Conservation (phyloP, 2,329 filamentous ascomycete species). For the Colletotrichum sp. region DNA sequence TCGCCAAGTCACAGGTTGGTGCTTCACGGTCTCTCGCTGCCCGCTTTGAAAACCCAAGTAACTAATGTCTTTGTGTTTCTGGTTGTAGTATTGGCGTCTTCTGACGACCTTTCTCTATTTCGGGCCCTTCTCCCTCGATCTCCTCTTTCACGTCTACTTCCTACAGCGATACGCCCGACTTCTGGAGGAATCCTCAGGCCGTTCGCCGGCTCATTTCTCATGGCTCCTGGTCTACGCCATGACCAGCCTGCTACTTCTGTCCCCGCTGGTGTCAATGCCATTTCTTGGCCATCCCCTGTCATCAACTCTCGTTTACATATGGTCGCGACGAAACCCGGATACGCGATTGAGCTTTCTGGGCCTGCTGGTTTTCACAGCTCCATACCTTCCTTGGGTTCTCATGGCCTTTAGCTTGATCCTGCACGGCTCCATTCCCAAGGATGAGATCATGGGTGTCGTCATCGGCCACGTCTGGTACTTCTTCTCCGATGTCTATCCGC, state of each 20-base stretch:
- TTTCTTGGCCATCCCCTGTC: slow-evolving; percentile 95
- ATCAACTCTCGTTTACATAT: slow-evolving; percentile 95
- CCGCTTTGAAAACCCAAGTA: neutral
- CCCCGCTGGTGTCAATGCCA: slow-evolving; percentile 86
- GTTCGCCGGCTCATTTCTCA: slow-evolving; percentile 90
- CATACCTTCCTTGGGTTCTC: slow-evolving; percentile 94
- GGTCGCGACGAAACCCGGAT: slow-evolving; percentile 93
- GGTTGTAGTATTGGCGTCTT: slow-evolving; percentile 88
- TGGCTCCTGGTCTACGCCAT: slow-evolving; percentile 92
- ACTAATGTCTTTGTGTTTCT: slow-evolving; percentile 11
- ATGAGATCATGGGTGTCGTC: slow-evolving; percentile 93
- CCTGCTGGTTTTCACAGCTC: slow-evolving; percentile 87
- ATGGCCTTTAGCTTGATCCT: slow-evolving; percentile 92
- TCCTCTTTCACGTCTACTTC: slow-evolving; percentile 98
- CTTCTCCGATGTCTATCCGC: slow-evolving; percentile 95
- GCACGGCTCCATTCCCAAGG: slow-evolving; percentile 88
- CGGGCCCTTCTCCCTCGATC: slow-evolving; percentile 89
- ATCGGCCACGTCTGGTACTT: slow-evolving; percentile 99
- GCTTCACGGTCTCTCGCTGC: neutral
- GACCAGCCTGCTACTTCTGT: slow-evolving; percentile 77
- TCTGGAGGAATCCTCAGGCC: slow-evolving; percentile 91
- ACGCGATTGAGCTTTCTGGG: slow-evolving; percentile 89
- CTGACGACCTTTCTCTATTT: slow-evolving; percentile 97
- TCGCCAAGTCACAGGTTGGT: slow-evolving; percentile 86
- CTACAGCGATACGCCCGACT: slow-evolving; percentile 94